phyloP scores from a whole-genome alignment of 441 rosid species.

The Manihot esculenta region DNA sequence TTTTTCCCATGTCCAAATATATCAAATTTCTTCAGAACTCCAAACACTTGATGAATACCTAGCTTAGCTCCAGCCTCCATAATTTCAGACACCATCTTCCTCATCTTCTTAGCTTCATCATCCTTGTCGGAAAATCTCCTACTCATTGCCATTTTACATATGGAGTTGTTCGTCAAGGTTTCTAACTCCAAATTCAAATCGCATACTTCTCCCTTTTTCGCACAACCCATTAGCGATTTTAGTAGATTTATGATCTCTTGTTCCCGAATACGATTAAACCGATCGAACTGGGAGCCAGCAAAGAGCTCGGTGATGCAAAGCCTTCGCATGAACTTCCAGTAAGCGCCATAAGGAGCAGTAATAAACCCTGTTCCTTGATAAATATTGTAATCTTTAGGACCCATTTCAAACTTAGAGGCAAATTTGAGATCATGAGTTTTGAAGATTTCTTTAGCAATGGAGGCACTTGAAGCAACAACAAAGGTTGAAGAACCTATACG shows the following conservation, averaged over 20 bases:
- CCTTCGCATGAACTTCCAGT: slow-evolving; percentile 55
- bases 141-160: slow-evolving; percentile 18
- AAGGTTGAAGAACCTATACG: slow-evolving; percentile 38
- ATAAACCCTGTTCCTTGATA: slow-evolving; percentile 45
- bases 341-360: slow-evolving; percentile 37
- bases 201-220: slow-evolving; percentile 34
- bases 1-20: slow-evolving; percentile 54
- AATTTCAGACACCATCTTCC: slow-evolving; percentile 35
- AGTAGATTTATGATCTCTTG: slow-evolving; percentile 42
- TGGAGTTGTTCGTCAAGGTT: slow-evolving; percentile 9
- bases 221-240: slow-evolving; percentile 31
- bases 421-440: slow-evolving; percentile 53
- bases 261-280: slow-evolving; percentile 41
- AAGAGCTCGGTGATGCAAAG: slow-evolving; percentile 47
- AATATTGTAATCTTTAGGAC: slow-evolving; percentile 49
- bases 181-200: slow-evolving; percentile 46
- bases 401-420: slow-evolving; percentile 51
- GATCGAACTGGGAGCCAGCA: slow-evolving; percentile 38
- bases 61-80: slow-evolving; percentile 44
- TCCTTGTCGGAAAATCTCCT: slow-evolving; percentile 7
- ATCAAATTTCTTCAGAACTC: slow-evolving; percentile 50
- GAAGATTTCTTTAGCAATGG: slow-evolving; percentile 44
- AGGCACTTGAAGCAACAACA: slow-evolving; percentile 45
- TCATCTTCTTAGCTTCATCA: slow-evolving; percentile 36
- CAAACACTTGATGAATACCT: slow-evolving; percentile 42